phyloP scores from a whole-genome alignment of 2,329 filamentous ascomycete genomes.

The Fusarium piperis region DNA sequence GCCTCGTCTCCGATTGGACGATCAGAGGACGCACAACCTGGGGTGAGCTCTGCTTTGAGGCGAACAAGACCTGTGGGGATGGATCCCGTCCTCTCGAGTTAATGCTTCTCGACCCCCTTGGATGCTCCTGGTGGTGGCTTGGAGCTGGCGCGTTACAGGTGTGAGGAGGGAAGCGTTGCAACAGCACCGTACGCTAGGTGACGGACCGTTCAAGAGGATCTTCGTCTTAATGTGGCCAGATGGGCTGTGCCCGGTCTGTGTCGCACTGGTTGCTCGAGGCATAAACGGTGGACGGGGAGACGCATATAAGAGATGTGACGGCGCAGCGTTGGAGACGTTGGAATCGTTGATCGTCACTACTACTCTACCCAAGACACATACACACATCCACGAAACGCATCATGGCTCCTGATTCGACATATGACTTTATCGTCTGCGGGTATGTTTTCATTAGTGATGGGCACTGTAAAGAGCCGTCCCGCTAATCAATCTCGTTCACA shows the following conservation, averaged over 20 bases:
- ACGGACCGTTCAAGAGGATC: conserved; percentile 11
- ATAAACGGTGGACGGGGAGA: not conserved
- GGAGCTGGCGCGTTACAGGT: conserved; percentile 3
- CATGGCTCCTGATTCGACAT: conserved; percentile 38
- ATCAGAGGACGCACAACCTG: not conserved
- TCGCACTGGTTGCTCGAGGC: not conserved
- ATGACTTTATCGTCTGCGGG: conserved; percentile 50
- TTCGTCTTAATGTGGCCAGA: conserved; percentile 1
- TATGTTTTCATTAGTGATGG: conserved; percentile 28
- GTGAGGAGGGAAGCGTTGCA: conserved; percentile 7
- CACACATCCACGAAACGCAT: not conserved
- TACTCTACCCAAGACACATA: not conserved
- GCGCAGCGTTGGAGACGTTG: not conserved
- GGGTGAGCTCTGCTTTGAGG: conserved; percentile 3
- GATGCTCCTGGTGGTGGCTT: not conserved
- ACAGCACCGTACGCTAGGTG: not conserved
- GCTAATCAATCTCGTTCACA: conserved; percentile 3
- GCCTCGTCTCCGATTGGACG: conserved; percentile 13
- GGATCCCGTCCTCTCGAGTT: not conserved
- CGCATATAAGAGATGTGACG: conserved; percentile 16
- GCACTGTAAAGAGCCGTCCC: not conserved
- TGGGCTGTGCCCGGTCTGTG: not conserved
- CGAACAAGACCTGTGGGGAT: not conserved
- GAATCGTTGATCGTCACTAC: not conserved
- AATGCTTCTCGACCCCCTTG: not conserved